These are phyloP conservation scores for Ascochyta lentis DNA, from an alignment of 2,329 filamentous ascomycete genomes.

Conservation along the genomic window DNA sequence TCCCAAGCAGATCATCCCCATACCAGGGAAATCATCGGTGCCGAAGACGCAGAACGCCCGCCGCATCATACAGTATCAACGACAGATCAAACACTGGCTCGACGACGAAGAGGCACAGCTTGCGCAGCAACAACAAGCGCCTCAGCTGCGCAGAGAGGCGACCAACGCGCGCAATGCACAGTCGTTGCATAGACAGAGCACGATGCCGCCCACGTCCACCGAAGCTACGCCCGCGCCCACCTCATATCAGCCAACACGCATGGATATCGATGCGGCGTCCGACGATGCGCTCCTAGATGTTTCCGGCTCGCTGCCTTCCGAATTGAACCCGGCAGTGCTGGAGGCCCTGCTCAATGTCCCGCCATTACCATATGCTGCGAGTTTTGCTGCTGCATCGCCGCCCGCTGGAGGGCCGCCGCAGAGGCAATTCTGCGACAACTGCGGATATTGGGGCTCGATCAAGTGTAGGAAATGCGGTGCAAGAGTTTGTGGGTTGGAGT, in stretches of 20 bases:
- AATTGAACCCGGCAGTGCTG: conserved; percentile 68
- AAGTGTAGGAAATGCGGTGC: conserved; percentile 80
- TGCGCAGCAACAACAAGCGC: conserved; percentile 57
- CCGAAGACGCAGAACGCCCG: conserved; percentile 68
- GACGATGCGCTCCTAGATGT: conserved; percentile 63
- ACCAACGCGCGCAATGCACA: conserved; percentile 21
- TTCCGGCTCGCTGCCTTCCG: conserved; percentile 62
- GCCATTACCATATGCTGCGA: conserved; percentile 72
- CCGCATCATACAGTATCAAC: conserved; percentile 79
- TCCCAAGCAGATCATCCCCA: conserved; percentile 53
- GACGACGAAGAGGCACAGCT: conserved; percentile 75
- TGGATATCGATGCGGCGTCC: conserved; percentile 19
- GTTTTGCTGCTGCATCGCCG: conserved; percentile 52
- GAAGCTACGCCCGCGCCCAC: conserved; percentile 36
- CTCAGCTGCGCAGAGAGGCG: conserved; percentile 24
- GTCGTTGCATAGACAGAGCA: conserved; percentile 32
- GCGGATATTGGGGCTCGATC: conserved; percentile 81
- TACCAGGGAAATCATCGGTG: conserved; percentile 40
- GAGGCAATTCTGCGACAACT: conserved; percentile 77
- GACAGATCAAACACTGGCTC: conserved; percentile 83
- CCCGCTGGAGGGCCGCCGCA: conserved; percentile 55
- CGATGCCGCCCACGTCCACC: conserved; percentile 31
- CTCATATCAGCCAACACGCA: conserved; percentile 3
- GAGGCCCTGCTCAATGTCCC: conserved; percentile 68
- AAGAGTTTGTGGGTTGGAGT: conserved; percentile 78